Conservation (phyloP, 768 basidiomycete genomes). For the Pulveroboletus ravenelii region DNA sequence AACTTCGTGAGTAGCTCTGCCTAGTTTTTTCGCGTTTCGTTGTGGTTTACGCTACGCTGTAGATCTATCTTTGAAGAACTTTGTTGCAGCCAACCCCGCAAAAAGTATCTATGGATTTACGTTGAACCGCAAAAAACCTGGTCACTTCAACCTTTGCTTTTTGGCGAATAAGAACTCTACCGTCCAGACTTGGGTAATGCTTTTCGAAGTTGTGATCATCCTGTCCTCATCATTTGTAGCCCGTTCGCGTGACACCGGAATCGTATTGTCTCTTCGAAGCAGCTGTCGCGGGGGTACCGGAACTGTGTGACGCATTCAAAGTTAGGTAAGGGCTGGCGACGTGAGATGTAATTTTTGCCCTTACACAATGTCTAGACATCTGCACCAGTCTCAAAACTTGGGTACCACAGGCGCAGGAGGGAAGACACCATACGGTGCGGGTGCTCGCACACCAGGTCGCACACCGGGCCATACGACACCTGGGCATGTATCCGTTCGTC, state of each 20-base stretch:
- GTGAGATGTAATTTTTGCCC: neutral
- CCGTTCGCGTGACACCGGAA: conserved; percentile 81
- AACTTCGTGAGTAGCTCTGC: conserved; percentile 67
- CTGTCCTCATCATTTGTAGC: conserved; percentile 39
- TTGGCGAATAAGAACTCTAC: conserved; percentile 85
- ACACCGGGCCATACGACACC: conserved; percentile 73
- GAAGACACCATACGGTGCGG: conserved; percentile 77
- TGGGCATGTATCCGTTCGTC: conserved; percentile 75
- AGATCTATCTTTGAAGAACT: conserved; percentile 88
- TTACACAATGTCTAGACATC: conserved; percentile 45
- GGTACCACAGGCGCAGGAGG: conserved; percentile 51
- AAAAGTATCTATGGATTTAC: conserved; percentile 96
- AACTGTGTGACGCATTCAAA: conserved; percentile 97
- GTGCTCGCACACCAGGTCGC: conserved; percentile 71
- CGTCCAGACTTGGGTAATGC: conserved; percentile 83
- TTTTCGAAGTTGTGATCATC: neutral
- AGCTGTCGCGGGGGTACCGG: conserved; percentile 84
- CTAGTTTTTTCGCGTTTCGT: neutral
- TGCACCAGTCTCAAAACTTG: conserved; percentile 71
- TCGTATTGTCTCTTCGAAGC: conserved; percentile 90
- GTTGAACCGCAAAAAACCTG: conserved; percentile 82
- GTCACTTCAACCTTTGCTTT: conserved; percentile 92
- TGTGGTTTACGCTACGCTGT: neutral
- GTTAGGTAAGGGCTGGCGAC: conserved; percentile 47
- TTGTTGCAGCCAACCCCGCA: conserved; percentile 87